Percentiles rank a stretch among this genome's conserved stretches.
Evolutionary conservation across 2,329 filamentous ascomycete species (phyloP).

Genomic region (Aspergillus eucalypticola): DNA sequence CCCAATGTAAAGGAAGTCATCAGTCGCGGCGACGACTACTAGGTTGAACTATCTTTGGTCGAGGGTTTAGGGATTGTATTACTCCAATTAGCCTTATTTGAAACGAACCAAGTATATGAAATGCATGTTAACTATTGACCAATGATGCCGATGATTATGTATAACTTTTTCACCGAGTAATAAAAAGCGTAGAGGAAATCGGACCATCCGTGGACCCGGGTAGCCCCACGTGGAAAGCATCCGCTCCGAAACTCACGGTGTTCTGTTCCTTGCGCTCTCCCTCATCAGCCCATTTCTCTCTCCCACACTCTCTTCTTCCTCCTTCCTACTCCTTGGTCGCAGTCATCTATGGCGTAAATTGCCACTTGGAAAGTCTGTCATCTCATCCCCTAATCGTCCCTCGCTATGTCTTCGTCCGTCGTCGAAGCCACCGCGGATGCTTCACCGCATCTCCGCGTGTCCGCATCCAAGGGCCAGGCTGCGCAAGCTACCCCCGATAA

Average conservation of each 20-base stretch:
- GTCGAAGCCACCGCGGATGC: conserved; percentile 28
- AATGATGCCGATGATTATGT: not conserved
- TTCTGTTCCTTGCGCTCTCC: conserved; percentile 14
- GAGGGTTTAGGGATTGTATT: not conserved
- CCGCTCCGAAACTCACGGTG: conserved; percentile 27
- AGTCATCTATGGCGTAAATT: conserved; percentile 25
- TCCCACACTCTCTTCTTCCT: conserved; percentile 1
- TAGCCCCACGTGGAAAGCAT: conserved; percentile 42
- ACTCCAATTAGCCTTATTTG: conserved; percentile 2
- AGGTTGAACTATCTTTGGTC: conserved; percentile 15
- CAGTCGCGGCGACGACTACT: conserved; percentile 83
- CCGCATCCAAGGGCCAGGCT: conserved; percentile 29
- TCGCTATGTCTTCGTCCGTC: conserved; percentile 31
- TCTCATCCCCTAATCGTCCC: conserved; percentile 9
- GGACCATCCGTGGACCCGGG: conserved; percentile 20
- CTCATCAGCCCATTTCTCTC: conserved; percentile 14
- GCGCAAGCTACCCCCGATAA: conserved; percentile 17
- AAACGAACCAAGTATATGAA: conserved; percentile 4
- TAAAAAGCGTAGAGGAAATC: conserved; percentile 9
- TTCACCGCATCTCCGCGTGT: conserved; percentile 37
- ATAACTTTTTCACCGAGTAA: too few relatives aligned
- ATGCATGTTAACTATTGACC: not conserved
- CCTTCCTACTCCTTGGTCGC: not conserved
- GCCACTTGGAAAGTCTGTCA: not conserved
- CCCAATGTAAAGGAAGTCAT: conserved; percentile 85